Base-by-base conservation (phyloP, 345 rosid genomes). In the Bruguiera gymnorhiza region DNA sequence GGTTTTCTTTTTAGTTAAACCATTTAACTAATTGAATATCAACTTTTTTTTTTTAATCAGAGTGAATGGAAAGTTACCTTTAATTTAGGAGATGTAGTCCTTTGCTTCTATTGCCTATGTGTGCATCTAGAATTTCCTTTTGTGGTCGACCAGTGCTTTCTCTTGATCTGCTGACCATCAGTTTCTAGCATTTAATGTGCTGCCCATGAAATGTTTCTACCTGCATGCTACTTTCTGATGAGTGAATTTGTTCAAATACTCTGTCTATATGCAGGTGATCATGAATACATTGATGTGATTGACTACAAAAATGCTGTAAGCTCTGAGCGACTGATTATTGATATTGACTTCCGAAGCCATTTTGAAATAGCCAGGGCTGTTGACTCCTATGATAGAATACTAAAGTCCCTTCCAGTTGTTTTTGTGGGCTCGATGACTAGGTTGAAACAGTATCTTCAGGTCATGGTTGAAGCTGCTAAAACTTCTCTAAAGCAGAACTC, bases 351-450 rank as follows among this genome's bases (percentile, higher is more conserved):
- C 70, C 84, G 78, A 73, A 94, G 97, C 78, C 96, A 91, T 78
- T 94, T 94, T 29, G 97, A 94, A 72, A 94, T 94, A 24, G 98
- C 97, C 10, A 73, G 98, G 85, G 95, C 98, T 19, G 96, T 94
- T 30, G 90, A 87, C 68, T 89, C 90, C 1, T 94, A 94, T 43
- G 83, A 88, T 62, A 82, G 82, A 76, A 86, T 94, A 75, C 75
- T 94, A 80, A 86, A 85, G 74, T 83, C 80, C 4, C 93, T 94
- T 62, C 98, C 97, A 0, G 90, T 86, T 64, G 84, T 91, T 43
- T 94, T 87, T 57, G 87, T 89, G 31, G 98, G 98, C 19, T 83
- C 95, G 0, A 20, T 85, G 62, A 59, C 84, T 29, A 82, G 83
- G 79, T 76, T 94, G 75, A 81, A 82, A 75, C 90, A 87, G 73